These are phyloP conservation scores for Tuber calosporum DNA, from an alignment of 495 filamentous ascomycete species.

Conservation along the genomic window DNA sequence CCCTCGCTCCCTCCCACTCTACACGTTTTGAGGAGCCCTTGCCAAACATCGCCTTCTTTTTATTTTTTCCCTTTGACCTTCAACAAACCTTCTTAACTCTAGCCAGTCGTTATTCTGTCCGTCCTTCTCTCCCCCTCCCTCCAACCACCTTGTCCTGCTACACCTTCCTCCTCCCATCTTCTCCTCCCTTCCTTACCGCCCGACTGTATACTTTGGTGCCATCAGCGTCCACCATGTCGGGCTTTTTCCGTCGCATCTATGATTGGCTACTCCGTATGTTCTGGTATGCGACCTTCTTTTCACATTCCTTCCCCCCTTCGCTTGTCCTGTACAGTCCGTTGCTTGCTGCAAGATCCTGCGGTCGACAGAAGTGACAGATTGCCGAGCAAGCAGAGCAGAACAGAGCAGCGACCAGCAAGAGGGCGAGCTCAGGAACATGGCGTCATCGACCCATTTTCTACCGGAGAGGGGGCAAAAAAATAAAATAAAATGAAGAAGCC, in stretches of 20 bases:
- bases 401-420: constrained; percentile 24
- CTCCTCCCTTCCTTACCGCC: constrained; percentile 2
- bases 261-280: constrained; percentile 97
- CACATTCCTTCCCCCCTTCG: constrained; percentile 6
- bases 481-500: not conserved
- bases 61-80: not conserved
- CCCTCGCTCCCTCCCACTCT: not conserved
- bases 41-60: constrained; percentile 1
- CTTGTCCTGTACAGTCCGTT: constrained; percentile 1
- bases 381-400: constrained; percentile 6
- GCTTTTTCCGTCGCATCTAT: constrained; percentile 87
- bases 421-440: constrained; percentile 23
- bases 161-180: not conserved
- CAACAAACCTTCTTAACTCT: constrained; percentile 2
- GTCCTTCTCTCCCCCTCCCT: not conserved
- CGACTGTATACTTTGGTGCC: constrained; percentile 4
- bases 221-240: constrained; percentile 57
- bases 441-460: constrained; percentile 25
- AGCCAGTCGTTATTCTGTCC: constrained; percentile 1
- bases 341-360: constrained; percentile 4
- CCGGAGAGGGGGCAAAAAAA: not conserved
- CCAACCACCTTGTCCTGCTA: not conserved
- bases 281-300: constrained; percentile 57
- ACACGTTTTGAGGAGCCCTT: constrained; percentile 1
- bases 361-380: constrained; percentile 6